Evolutionary conservation across 169 alveolate species (phyloP).

Genomic region (Fabrea salina): DNA sequence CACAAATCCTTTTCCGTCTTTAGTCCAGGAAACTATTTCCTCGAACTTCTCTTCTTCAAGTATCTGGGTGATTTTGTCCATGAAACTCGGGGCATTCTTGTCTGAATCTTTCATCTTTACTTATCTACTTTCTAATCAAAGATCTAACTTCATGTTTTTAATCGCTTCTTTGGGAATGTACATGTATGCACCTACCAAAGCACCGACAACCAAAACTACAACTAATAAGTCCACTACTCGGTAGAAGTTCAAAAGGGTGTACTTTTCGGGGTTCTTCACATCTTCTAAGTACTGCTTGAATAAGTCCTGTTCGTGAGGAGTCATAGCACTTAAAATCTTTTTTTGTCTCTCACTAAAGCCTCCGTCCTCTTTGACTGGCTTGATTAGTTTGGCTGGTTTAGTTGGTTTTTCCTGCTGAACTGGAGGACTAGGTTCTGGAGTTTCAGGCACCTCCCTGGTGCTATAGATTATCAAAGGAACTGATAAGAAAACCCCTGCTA

Average conservation of each 20-base stretch:
- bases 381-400: background rate
- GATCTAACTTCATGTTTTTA: too few relatives aligned
- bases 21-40: background rate
- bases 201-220: too few relatives aligned
- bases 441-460: background rate
- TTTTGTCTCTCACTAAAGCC: background rate
- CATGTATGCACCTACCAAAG: constrained; percentile 32
- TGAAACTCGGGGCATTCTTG: too few relatives aligned
- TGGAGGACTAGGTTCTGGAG: too few relatives aligned
- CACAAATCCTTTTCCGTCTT: background rate
- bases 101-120: too few relatives aligned
- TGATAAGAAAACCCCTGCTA: background rate
- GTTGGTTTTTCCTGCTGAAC: background rate
- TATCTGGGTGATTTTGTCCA: background rate
- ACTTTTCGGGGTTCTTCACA: background rate
- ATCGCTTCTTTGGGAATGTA: too few relatives aligned
- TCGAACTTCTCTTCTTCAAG: background rate
- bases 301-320: background rate
- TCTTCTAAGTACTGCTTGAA: background rate
- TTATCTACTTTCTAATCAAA: too few relatives aligned
- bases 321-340: background rate
- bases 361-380: background rate
- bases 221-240: background rate
- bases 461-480: background rate
- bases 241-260: background rate